phyloP scores from a whole-genome alignment of 768 basidiomycete species.

The Pleurotus tuoliensis region DNA sequence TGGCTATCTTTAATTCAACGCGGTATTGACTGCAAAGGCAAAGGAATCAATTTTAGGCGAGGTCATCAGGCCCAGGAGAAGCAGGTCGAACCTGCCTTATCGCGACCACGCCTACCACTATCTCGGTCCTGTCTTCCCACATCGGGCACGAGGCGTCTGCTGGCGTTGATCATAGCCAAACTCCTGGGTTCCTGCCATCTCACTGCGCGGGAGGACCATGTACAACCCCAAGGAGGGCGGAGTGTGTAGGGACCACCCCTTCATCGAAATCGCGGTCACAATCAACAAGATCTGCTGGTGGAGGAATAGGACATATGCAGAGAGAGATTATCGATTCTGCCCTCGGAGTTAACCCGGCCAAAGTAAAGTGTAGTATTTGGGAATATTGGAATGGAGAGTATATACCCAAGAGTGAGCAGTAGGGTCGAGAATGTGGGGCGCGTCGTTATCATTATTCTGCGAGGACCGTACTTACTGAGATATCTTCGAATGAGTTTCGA shows the following conservation, averaged over 20 bases:
- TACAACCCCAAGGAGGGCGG: background rate
- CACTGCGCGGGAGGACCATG: background rate
- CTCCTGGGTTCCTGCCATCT: background rate
- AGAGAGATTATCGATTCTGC: background rate
- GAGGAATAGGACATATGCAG: background rate
- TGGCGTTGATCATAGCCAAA: background rate
- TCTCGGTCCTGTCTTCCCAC: background rate
- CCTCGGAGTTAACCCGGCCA: background rate
- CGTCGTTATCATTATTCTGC: background rate
- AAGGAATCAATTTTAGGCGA: too few relatives aligned
- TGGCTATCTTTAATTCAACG: background rate
- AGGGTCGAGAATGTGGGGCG: too few relatives aligned
- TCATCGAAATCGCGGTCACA: too few relatives aligned
- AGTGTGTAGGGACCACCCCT: too few relatives aligned
- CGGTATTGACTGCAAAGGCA: too few relatives aligned
- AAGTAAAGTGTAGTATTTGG: background rate
- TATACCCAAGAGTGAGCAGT: background rate
- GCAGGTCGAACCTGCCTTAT: constrained; percentile 5
- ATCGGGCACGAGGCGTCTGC: background rate
- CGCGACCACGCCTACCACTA: background rate
- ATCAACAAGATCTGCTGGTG: background rate
- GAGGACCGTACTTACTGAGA: background rate
- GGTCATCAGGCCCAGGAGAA: too few relatives aligned
- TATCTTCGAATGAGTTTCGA: background rate
- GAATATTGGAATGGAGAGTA: background rate